phyloP scores from a whole-genome alignment of 805 yeast species.

The Saturnispora halmiae region DNA sequence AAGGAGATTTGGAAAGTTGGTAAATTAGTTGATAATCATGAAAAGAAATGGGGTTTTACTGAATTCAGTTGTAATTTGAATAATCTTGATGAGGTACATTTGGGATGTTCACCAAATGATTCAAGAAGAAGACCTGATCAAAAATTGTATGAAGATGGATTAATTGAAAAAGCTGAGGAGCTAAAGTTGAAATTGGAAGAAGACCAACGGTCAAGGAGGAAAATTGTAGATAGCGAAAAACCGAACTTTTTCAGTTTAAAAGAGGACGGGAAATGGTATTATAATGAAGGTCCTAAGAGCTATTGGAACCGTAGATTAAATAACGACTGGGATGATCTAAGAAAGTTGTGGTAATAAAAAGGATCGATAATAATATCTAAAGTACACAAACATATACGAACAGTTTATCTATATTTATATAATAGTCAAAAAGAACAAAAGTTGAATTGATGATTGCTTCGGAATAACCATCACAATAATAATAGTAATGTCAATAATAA shows the following conservation, averaged over 20 bases:
- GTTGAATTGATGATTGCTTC: neutral
- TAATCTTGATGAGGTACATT: constrained; percentile 66
- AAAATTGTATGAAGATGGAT: constrained; percentile 57
- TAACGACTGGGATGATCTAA: constrained; percentile 50
- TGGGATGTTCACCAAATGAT: constrained; percentile 74
- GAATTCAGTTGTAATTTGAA: constrained; percentile 73
- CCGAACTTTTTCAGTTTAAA: constrained; percentile 58
- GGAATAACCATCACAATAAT: too few relatives aligned
- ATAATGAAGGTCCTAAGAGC: constrained; percentile 46
- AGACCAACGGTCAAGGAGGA: constrained; percentile 70
- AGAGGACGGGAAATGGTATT: constrained; percentile 37
- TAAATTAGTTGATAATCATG: constrained; percentile 46
- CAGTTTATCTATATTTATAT: neutral
- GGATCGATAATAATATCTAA: neutral
- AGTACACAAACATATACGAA: neutral
- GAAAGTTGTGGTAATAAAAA: constrained; percentile 43
- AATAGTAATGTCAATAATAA: neutral
- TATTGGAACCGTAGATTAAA: constrained; percentile 75
- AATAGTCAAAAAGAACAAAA: neutral
- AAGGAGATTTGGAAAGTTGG: constrained; percentile 64
- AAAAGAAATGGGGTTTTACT: constrained; percentile 77
- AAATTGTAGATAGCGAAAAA: constrained; percentile 39
- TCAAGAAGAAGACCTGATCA: constrained; percentile 88
- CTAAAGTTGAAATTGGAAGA: constrained; percentile 66
- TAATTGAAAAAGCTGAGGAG: constrained; percentile 61